Evolutionary conservation across 2,329 filamentous ascomycete genomes (phyloP).

Genomic region (Aspergillus neotritici): DNA sequence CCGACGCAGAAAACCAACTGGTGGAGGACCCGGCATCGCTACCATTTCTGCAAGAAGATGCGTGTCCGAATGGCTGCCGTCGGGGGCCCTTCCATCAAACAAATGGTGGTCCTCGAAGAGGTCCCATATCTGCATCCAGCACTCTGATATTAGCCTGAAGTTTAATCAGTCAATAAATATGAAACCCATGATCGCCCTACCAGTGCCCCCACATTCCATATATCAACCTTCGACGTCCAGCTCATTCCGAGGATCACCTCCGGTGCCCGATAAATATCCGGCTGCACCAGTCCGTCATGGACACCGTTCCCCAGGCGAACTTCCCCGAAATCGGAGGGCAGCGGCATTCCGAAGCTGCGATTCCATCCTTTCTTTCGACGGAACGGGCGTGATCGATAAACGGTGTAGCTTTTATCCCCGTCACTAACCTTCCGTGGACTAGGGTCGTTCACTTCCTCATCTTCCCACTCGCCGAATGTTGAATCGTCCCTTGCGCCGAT

Average conservation of each 20-base stretch:
- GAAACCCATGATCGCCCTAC: conserved; percentile 13
- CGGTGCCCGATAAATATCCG: conserved; percentile 23
- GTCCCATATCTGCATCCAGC: conserved; percentile 16
- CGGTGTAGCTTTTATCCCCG: conserved; percentile 10
- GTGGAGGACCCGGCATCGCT: conserved; percentile 13
- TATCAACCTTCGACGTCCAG: conserved; percentile 24
- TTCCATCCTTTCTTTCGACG: conserved; percentile 8
- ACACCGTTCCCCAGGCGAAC: conserved; percentile 11
- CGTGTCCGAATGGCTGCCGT: conserved; percentile 8
- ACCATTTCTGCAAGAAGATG: conserved; percentile 15
- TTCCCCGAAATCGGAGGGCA: conserved; percentile 25
- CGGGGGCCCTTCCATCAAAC: conserved; percentile 8
- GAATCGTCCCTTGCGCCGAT: conserved; percentile 18
- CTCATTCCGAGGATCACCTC: conserved; percentile 23
- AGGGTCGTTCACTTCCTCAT: conserved; percentile 15
- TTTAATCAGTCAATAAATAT: too few species aligned
- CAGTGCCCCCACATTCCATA: conserved; percentile 26
- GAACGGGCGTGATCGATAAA: conserved; percentile 16
- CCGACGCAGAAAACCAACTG: not conserved
- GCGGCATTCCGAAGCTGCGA: conserved; percentile 11
- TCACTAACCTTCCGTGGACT: conserved; percentile 20
- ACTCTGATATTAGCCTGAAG: not conserved
- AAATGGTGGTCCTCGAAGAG: conserved; percentile 15
- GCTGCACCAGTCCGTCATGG: conserved; percentile 17
- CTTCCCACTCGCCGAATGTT: conserved; percentile 20